Conservation (phyloP, 2,329 filamentous ascomycete species). For the Harringtonia lauricola region DNA sequence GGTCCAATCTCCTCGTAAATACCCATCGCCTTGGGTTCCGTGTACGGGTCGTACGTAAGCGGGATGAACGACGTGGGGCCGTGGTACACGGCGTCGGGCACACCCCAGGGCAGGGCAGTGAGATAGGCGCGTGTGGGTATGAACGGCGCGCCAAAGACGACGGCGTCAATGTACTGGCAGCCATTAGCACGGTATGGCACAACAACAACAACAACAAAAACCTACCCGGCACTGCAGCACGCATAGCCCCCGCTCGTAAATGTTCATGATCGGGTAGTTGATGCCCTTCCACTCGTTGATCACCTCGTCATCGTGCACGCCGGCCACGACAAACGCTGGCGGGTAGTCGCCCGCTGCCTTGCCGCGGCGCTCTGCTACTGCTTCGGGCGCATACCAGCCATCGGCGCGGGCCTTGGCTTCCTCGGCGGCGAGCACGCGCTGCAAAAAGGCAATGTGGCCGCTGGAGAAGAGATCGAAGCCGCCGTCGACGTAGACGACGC, state of each 20-base stretch:
- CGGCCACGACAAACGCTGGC: slow-evolving; percentile 80
- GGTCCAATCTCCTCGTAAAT: slow-evolving; percentile 71
- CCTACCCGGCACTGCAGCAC: slow-evolving; percentile 85
- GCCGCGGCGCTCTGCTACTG: slow-evolving; percentile 49
- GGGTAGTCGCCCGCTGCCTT: slow-evolving; percentile 59
- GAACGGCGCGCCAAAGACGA: slow-evolving; percentile 86
- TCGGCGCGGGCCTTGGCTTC: slow-evolving; percentile 53
- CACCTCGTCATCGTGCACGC: slow-evolving; percentile 87
- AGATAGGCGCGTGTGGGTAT: slow-evolving; percentile 73
- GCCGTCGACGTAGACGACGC: slow-evolving; percentile 89
- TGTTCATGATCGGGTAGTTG: slow-evolving; percentile 99
- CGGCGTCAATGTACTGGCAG: slow-evolving; percentile 67
- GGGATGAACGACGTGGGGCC: slow-evolving; percentile 91
- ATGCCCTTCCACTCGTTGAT: slow-evolving; percentile 96
- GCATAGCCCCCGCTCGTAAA: slow-evolving; percentile 90
- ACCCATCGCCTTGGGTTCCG: slow-evolving; percentile 66
- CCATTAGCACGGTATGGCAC: background rate
- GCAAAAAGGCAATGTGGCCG: slow-evolving; percentile 91
- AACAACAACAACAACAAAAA: slow-evolving; percentile 4
- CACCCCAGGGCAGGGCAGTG: slow-evolving; percentile 58
- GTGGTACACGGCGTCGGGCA: slow-evolving; percentile 79
- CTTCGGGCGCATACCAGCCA: slow-evolving; percentile 65
- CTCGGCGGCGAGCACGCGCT: slow-evolving; percentile 63
- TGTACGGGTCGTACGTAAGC: slow-evolving; percentile 69
- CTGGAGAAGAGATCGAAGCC: slow-evolving; percentile 96